Base-by-base conservation (phyloP, 768 basidiomycete genomes). In the Dioszegia aurantiaca region DNA sequence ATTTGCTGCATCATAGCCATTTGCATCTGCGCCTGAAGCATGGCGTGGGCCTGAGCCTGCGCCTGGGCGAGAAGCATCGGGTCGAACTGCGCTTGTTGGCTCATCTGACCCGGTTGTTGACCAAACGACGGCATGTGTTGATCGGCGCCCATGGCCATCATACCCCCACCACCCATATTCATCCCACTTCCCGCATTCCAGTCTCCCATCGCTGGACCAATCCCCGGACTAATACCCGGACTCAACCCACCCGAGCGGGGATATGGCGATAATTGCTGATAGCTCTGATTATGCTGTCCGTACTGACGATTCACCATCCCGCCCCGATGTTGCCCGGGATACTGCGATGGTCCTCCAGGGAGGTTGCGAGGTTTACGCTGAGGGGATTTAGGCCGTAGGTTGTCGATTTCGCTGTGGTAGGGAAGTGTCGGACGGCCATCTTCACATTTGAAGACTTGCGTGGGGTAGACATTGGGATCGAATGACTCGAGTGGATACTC, bases 321-420 rank as follows among this genome's bases (percentile, higher is more conserved):
- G 11, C 48, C 48, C 9, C 48, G 30, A n/a, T 28, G 30, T 16
- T 37, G 51, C 1, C 51, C 51, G 26, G 33, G 19, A 24, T 6
- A 23, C 17, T 26, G 41, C 12, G 54, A 43, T 1, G 41, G 10
- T 3, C 33, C 28, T 26, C 28, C 28, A 19, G 56, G 56, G 1
- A 57, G 46, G 24, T 63, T 3, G 28, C 54, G 43, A 48, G 51
- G 26, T 39, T 69, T 59, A 5, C 65, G 56, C 1, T 61, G 65
- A 9, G 91, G 90, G 1, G 89, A 91, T 73, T 93, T 92, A 0
- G 90, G 90, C 17, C 90, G 81, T 17, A 94, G 80, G 0, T 83
- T 81, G 55, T 94, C 89, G 65, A 94, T 89, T 64, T 93, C 90
- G 74, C 65, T 40, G 40, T 54, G 36, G 40, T 58, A 62, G 16